Evolutionary conservation across 345 rosid genomes (phyloP).

Genomic region (Euclidium syriacum): DNA sequence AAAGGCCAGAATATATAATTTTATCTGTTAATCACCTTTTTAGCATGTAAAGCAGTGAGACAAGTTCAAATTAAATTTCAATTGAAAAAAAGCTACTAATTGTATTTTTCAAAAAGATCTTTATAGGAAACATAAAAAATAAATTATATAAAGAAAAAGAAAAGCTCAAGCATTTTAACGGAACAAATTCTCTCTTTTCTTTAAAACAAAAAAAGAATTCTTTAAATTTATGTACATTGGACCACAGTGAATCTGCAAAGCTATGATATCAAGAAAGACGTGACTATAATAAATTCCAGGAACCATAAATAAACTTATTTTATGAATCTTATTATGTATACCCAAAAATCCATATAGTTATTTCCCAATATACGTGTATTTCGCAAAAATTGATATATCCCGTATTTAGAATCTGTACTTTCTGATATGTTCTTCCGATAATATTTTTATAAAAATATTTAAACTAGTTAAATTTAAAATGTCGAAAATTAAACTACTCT

Average conservation of each 20-base stretch:
- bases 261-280: slow-evolving; percentile 26
- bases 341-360: neutral
- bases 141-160: neutral
- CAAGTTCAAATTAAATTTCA: slow-evolving; percentile 4
- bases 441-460: too few species aligned
- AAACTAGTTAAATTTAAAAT: too few species aligned
- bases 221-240: slow-evolving; percentile 17
- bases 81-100: too few species aligned
- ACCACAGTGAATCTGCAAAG: slow-evolving; percentile 28
- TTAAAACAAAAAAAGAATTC: neutral
- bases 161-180: neutral
- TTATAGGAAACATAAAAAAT: slow-evolving; percentile 11
- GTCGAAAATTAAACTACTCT: too few species aligned
- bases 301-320: slow-evolving; percentile 10
- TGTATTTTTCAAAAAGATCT: neutral
- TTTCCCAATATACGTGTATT: neutral
- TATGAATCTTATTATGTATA: neutral
- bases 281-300: slow-evolving; percentile 25
- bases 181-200: neutral
- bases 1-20: neutral
- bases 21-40: neutral
- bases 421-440: too few species aligned
- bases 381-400: neutral
- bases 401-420: too few species aligned
- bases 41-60: slow-evolving; percentile 13